phyloP scores from a whole-genome alignment of 1,284 basidiomycete genomes.

The Sporisorium iseilematis-ciliati region DNA sequence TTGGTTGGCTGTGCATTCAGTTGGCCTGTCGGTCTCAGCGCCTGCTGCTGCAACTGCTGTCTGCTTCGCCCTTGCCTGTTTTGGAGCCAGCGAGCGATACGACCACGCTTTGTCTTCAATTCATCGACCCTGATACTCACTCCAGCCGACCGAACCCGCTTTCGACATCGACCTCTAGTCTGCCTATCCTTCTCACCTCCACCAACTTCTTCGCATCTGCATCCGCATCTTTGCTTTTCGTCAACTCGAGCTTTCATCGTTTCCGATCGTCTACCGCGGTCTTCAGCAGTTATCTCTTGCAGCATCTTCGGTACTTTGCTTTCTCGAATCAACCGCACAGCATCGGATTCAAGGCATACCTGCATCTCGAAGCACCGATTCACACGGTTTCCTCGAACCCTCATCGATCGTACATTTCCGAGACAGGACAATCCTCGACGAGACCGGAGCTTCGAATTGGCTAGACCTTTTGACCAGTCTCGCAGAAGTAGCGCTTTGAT shows the following conservation, averaged over 20 bases:
- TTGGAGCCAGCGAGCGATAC: too few relatives aligned
- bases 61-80: too few relatives aligned
- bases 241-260: background rate
- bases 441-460: background rate
- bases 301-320: too few relatives aligned
- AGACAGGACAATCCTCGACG: background rate
- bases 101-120: too few relatives aligned
- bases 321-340: conserved; percentile 2
- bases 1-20: too few relatives aligned
- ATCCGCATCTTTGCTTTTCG: background rate
- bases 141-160: background rate
- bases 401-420: background rate
- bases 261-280: background rate
- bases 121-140: background rate
- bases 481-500: background rate
- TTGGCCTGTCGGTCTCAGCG: too few relatives aligned
- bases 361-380: background rate
- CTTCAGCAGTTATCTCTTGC: background rate
- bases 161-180: background rate
- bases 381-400: background rate
- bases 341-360: background rate
- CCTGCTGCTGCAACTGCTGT: too few relatives aligned
- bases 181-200: background rate
- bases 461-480: background rate
- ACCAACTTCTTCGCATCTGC: background rate